Base-by-base conservation (phyloP, 78 protist species). In the Dictyostelium capitatum region DNA sequence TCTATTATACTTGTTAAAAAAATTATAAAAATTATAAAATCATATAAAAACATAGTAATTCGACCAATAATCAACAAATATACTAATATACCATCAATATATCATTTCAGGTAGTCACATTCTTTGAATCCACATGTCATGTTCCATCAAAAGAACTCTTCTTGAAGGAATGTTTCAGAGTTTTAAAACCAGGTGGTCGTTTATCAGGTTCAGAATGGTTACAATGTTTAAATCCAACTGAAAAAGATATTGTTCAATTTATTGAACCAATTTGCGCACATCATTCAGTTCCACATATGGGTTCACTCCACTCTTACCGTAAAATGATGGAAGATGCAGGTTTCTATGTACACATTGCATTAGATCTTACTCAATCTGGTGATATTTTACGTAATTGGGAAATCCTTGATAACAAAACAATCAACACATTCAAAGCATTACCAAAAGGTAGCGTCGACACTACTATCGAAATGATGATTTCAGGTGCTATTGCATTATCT, bases 231-330 rank as follows among this genome's bases (percentile, higher is more conserved):
- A 84, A 84, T n/a, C 92, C 92, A 84, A 75, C 92, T 46, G 92
- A 84, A 59, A 84, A 84, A 78, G 92, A 84, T 74, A 84, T 84
- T 64, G 65, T 84, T 64, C 92, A 84, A 75, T 84, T 84, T 77
- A 84, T 84, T 78, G 92, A 84, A 53, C 92, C 92, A 84, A 84
- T 84, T 50, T 84, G 92, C n/a, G 92, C 92, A 9, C 92, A 84
- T 75, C 92, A 84, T 82, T 72, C 92, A 43, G 81, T 72, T 17
- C 92, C 92, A 84, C 92, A 84, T 30, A 74, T 84, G 92, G 82
- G 83, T 47, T 84, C 92, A 37, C 64, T 84, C 79, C 32, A 57
- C 37, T 51, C 82, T 0, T 84, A 84, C 82, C 82, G 92, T 74
- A n/a, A 17, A 0, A 74, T 74, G 83, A 84, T 84, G 92, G 92